phyloP scores from a whole-genome alignment of 1,139 yeast genomes.

The Sugiyamaella neomexicana region DNA sequence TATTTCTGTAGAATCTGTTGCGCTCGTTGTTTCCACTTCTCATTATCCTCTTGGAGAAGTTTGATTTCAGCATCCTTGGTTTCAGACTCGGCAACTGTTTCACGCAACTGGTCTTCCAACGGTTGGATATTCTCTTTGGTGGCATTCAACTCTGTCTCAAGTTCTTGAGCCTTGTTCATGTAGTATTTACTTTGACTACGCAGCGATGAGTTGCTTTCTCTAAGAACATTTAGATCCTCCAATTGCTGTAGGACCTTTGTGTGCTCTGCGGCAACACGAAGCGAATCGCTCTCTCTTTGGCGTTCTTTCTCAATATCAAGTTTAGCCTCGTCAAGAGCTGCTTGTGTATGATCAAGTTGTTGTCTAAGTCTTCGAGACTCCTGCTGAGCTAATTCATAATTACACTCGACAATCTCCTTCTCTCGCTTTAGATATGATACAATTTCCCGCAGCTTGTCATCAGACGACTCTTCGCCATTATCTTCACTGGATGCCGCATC shows the following conservation, averaged over 20 bases:
- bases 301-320: slow-evolving; percentile 38
- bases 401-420: slow-evolving; percentile 69
- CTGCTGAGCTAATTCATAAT: slow-evolving; percentile 50
- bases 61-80: slow-evolving; percentile 47
- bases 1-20: slow-evolving; percentile 51
- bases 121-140: slow-evolving; percentile 41
- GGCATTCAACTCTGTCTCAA: slow-evolving; percentile 42
- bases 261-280: slow-evolving; percentile 50
- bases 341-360: slow-evolving; percentile 36
- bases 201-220: slow-evolving; percentile 71
- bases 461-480: slow-evolving; percentile 36
- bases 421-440: slow-evolving; percentile 69
- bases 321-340: slow-evolving; percentile 39
- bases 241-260: slow-evolving; percentile 59
- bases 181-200: slow-evolving; percentile 52
- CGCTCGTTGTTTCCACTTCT: slow-evolving; percentile 54
- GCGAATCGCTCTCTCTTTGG: slow-evolving; percentile 46
- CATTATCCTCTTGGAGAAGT: slow-evolving; percentile 46
- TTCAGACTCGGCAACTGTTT: slow-evolving; percentile 43
- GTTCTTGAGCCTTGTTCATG: slow-evolving; percentile 36
- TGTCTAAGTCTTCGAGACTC: slow-evolving; percentile 52
- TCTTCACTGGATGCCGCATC: slow-evolving; percentile 15
- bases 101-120: slow-evolving; percentile 40
- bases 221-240: slow-evolving; percentile 65
- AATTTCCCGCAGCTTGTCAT: slow-evolving; percentile 54